These are phyloP conservation scores for Axilococcus clingmanii DNA, from an alignment of 139 green algal genomes.

Conservation along the genomic window DNA sequence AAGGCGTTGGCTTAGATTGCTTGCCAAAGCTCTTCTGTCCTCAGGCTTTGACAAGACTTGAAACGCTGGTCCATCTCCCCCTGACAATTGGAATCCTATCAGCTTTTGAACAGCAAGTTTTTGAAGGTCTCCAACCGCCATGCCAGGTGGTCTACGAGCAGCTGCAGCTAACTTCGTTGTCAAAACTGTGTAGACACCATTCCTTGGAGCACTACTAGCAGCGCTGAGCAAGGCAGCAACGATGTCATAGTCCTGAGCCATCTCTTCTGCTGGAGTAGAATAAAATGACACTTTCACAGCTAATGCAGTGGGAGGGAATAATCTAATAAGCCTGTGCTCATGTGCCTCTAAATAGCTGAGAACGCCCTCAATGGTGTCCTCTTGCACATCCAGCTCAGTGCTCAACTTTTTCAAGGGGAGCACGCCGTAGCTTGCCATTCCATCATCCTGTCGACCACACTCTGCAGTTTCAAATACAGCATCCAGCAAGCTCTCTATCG, in stretches of 20 bases:
- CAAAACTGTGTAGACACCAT: slow-evolving; percentile 18
- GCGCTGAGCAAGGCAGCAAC: slow-evolving; percentile 16
- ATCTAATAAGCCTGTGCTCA: slow-evolving; percentile 3
- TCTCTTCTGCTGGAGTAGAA: slow-evolving; percentile 6
- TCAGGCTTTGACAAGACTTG: slow-evolving; percentile 19
- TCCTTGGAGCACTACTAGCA: slow-evolving; percentile 13
- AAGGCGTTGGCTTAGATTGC: slow-evolving; percentile 19
- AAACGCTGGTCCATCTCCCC: slow-evolving; percentile 29
- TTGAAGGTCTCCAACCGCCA: slow-evolving; percentile 27
- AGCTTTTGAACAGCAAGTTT: slow-evolving; percentile 36
- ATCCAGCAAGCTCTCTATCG: slow-evolving; percentile 39
- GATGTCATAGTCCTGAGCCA: slow-evolving; percentile 11
- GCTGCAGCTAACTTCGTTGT: slow-evolving; percentile 10
- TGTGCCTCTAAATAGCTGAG: slow-evolving; percentile 58
- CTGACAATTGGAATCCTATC: slow-evolving; percentile 52
- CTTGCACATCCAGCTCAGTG: slow-evolving; percentile 40
- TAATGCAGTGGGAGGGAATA: slow-evolving; percentile 14
- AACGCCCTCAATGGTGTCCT: slow-evolving; percentile 67
- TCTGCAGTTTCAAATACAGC: slow-evolving; percentile 34
- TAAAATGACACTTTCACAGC: slow-evolving; percentile 36
- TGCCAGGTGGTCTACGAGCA: neutral
- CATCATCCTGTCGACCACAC: neutral
- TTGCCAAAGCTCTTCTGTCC: slow-evolving; percentile 25
- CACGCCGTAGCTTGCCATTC: slow-evolving; percentile 22
- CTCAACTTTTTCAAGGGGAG: slow-evolving; percentile 20